These are phyloP conservation scores for Ceratocystis variospora DNA, from an alignment of 2,329 filamentous ascomycete species.

Conservation along the genomic window DNA sequence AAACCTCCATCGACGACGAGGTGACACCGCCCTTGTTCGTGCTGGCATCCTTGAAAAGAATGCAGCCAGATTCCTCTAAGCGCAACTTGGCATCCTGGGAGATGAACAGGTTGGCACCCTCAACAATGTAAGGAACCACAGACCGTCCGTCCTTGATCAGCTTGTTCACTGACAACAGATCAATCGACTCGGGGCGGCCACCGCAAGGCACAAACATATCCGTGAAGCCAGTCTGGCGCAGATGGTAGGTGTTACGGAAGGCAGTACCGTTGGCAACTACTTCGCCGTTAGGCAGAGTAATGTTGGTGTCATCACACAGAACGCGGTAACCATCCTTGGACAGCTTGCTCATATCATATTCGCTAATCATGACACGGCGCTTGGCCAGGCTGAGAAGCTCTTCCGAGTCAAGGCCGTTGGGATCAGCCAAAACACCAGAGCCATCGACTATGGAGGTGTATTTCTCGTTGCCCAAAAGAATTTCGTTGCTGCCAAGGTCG, in stretches of 20 bases:
- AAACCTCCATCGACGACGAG: constrained; percentile 87
- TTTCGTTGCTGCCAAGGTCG: constrained; percentile 94
- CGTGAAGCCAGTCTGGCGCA: constrained; percentile 61
- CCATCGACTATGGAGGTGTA: constrained; percentile 95
- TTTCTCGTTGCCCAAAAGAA: constrained; percentile 87
- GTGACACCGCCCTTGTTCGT: constrained; percentile 98
- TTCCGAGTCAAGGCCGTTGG: constrained; percentile 69
- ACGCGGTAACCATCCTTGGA: constrained; percentile 82
- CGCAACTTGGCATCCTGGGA: constrained; percentile 95
- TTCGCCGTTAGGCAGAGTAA: constrained; percentile 80
- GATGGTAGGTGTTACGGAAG: constrained; percentile 96
- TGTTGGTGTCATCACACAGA: constrained; percentile 76
- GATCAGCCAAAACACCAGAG: constrained; percentile 85
- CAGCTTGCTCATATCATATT: constrained; percentile 75
- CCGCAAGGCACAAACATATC: constrained; percentile 93
- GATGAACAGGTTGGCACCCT: constrained; percentile 97
- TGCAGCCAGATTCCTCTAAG: constrained; percentile 85
- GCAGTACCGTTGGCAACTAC: constrained; percentile 77
- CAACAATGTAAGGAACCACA: constrained; percentile 84
- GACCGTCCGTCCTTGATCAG: constrained; percentile 84
- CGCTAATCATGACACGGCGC: constrained; percentile 73
- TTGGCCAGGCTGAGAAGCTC: constrained; percentile 78
- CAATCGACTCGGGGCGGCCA: constrained; percentile 91
- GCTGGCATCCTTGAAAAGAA: constrained; percentile 94
- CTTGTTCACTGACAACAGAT: constrained; percentile 72